A percentile compares a stretch with the other conserved stretches of the same genome.
Conservation (phyloP, 176 grass and related monocot species). For the Cenchrus americanus region DNA sequence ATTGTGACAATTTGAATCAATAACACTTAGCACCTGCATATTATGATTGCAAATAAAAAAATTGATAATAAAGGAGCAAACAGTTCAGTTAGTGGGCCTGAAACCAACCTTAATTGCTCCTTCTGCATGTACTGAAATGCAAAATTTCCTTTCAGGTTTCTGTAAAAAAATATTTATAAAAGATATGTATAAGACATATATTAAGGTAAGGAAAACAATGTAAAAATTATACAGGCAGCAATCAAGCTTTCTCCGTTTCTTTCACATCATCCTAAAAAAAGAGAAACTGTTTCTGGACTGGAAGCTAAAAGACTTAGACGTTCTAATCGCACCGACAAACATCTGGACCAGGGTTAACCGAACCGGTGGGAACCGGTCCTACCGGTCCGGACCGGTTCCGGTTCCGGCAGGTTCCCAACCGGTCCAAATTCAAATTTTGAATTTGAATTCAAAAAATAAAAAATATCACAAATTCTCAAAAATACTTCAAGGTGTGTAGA, state of each 20-base stretch:
- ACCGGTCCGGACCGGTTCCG: too few species aligned
- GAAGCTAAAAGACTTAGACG: slow-evolving; percentile 21
- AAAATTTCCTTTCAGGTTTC: slow-evolving; percentile 87
- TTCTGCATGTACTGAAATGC: slow-evolving; percentile 81
- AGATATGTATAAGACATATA: slow-evolving; percentile 11
- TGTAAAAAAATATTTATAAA: slow-evolving; percentile 48
- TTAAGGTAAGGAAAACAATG: slow-evolving; percentile 15
- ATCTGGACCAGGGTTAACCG: too few species aligned
- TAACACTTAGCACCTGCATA: slow-evolving; percentile 83
- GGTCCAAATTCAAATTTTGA: too few species aligned
- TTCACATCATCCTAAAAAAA: slow-evolving; percentile 4
- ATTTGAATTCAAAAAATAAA: too few species aligned
- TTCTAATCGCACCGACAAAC: not conserved
- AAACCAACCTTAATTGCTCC: slow-evolving; percentile 90
- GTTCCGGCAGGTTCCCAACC: too few species aligned
- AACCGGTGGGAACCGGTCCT: too few species aligned
- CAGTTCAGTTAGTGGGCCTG: slow-evolving; percentile 16
- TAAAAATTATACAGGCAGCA: slow-evolving; percentile 13
- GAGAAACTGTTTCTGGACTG: not conserved
- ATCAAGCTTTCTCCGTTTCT: slow-evolving; percentile 3
- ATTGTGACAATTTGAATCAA: slow-evolving; percentile 86
- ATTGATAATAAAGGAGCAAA: slow-evolving; percentile 21
- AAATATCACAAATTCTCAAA: too few species aligned
- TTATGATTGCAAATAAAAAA: slow-evolving; percentile 48
- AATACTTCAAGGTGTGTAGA: too few species aligned